phyloP scores from a whole-genome alignment of 768 basidiomycete genomes.

The Xerocomus brunneocitrinus region DNA sequence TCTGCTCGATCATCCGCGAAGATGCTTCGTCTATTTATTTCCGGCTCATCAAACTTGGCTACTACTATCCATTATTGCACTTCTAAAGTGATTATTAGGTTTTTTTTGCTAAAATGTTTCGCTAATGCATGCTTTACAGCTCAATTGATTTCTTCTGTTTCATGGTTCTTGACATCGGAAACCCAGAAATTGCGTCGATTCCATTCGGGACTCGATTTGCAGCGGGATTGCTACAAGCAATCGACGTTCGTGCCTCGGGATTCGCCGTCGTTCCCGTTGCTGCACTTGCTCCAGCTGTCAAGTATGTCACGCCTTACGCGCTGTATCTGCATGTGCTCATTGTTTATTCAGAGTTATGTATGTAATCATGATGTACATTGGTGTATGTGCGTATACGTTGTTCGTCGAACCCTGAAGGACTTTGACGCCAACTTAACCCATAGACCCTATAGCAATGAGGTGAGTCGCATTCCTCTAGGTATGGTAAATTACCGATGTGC shows the following conservation, averaged over 20 bases:
- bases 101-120: not conserved
- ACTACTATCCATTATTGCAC: constrained; percentile 61
- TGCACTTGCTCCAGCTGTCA: constrained; percentile 81
- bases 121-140: constrained; percentile 34
- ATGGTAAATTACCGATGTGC: not conserved
- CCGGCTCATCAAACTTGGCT: constrained; percentile 96
- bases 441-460: constrained; percentile 83
- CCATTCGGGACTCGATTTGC: constrained; percentile 67
- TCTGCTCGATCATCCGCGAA: constrained; percentile 89
- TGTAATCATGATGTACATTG: constrained; percentile 92
- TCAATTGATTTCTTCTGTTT: constrained; percentile 87
- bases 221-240: constrained; percentile 74
- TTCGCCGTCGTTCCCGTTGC: constrained; percentile 74
- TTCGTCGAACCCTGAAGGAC: not conserved
- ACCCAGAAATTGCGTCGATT: constrained; percentile 59
- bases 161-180: constrained; percentile 83
- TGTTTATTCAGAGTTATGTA: constrained; percentile 61
- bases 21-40: constrained; percentile 88
- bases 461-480: constrained; percentile 19
- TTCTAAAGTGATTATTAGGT: constrained; percentile 51
- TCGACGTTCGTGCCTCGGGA: constrained; percentile 82
- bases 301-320: constrained; percentile 45
- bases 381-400: constrained; percentile 55
- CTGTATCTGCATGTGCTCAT: not conserved
- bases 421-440: constrained; percentile 2